Conservation (phyloP, 768 basidiomycete species). For the Panaeolus cyanescens region DNA sequence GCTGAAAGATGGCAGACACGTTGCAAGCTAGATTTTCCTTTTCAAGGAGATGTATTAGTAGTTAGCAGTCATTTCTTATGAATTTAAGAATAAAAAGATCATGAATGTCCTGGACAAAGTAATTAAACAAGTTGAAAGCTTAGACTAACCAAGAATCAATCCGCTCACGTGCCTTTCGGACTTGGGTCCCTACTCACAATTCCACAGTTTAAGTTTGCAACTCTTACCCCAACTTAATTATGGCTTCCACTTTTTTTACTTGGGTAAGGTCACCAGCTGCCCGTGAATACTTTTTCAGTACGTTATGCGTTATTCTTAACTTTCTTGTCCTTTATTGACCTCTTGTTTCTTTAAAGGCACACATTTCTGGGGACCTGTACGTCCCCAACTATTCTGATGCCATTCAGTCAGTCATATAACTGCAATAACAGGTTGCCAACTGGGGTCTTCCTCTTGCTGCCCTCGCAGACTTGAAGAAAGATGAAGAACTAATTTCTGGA, state of each 20-base stretch:
- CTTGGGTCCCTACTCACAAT: neutral
- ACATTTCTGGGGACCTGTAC: constrained; percentile 97
- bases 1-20: constrained; percentile 7
- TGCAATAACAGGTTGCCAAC: constrained; percentile 78
- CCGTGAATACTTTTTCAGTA: constrained; percentile 94
- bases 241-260: constrained; percentile 84
- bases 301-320: constrained; percentile 28
- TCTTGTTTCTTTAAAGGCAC: constrained; percentile 63
- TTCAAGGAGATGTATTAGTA: constrained; percentile 17
- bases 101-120: neutral
- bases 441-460: constrained; percentile 98
- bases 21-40: constrained; percentile 31
- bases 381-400: constrained; percentile 33
- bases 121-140: no score
- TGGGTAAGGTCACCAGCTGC: constrained; percentile 94
- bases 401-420: constrained; percentile 12
- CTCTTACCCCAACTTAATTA: constrained; percentile 31
- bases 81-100: neutral
- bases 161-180: neutral
- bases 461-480: constrained; percentile 85
- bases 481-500: constrained; percentile 96
- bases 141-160: no score
- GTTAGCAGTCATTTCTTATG: constrained; percentile 10
- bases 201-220: neutral
- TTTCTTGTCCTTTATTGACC: constrained; percentile 2